phyloP scores from a whole-genome alignment of 2,329 filamentous ascomycete species.

The Neonectria neomacrospora region DNA sequence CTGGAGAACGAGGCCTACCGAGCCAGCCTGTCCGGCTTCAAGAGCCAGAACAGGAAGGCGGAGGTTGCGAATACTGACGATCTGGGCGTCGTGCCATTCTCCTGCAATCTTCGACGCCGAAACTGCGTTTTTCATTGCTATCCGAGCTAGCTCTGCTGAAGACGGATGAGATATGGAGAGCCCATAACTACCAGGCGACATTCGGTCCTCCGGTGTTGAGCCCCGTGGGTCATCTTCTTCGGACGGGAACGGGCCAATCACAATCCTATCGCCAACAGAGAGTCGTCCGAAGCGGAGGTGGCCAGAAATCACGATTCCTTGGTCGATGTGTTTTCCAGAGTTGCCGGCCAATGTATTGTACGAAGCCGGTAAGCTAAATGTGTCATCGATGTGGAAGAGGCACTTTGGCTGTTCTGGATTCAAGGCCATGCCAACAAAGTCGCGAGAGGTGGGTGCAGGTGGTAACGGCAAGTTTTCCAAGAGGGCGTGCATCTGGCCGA shows the following conservation, averaged over 20 bases:
- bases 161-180: slow-evolving; percentile 65
- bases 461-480: slow-evolving; percentile 80
- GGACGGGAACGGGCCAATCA: slow-evolving; percentile 80
- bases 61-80: slow-evolving; percentile 89
- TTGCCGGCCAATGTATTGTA: slow-evolving; percentile 51
- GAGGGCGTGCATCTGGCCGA: slow-evolving; percentile 84
- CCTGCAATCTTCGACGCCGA: slow-evolving; percentile 64
- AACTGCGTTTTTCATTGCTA: slow-evolving; percentile 64
- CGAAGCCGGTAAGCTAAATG: slow-evolving; percentile 78
- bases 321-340: slow-evolving; percentile 47
- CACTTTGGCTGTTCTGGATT: slow-evolving; percentile 70
- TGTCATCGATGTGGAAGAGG: slow-evolving; percentile 91
- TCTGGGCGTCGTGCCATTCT: slow-evolving; percentile 83
- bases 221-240: slow-evolving; percentile 60
- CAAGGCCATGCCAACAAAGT: slow-evolving; percentile 64
- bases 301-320: slow-evolving; percentile 83
- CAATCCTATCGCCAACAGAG: slow-evolving; percentile 79
- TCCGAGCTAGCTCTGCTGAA: slow-evolving; percentile 63
- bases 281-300: slow-evolving; percentile 83
- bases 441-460: slow-evolving; percentile 61
- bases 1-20: slow-evolving; percentile 80
- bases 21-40: slow-evolving; percentile 86
- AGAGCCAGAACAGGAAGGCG: slow-evolving; percentile 83
- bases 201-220: slow-evolving; percentile 57
- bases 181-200: slow-evolving; percentile 59